These are phyloP conservation scores for Mortierella sp. DNA, from an alignment of 371 early-diverging fungal species.

Conservation along the genomic window DNA sequence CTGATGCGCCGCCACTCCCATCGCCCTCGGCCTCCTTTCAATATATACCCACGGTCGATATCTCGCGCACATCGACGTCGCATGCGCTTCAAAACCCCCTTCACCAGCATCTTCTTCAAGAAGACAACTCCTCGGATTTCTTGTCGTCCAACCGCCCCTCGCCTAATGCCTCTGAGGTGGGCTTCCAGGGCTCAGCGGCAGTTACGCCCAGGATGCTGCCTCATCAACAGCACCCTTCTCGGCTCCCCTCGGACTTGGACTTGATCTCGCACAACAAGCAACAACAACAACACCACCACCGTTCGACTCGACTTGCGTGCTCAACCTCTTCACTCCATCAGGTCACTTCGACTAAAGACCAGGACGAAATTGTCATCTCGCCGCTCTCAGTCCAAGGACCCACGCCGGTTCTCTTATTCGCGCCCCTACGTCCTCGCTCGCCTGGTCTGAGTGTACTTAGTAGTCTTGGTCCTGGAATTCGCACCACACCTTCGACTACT, in stretches of 20 bases:
- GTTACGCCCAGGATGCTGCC: not conserved
- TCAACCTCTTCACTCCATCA: not conserved
- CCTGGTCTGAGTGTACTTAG: not conserved
- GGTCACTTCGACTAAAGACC: not conserved
- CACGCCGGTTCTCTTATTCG: not conserved
- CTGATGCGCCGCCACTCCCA: constrained; percentile 19
- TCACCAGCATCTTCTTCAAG: not conserved
- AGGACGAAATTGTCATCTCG: not conserved
- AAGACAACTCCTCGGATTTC: constrained; percentile 12
- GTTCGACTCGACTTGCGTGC: not conserved
- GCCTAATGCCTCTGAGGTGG: constrained; percentile 21
- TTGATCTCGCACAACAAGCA: not conserved
- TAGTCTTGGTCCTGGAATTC: not conserved
- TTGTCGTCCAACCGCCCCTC: constrained; percentile 16
- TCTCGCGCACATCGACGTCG: constrained; percentile 19
- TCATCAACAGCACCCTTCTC: not conserved
- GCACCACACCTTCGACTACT: not conserved
- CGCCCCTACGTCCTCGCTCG: constrained; percentile 2
- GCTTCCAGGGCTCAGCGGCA: not conserved
- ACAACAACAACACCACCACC: not conserved
- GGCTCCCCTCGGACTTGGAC: constrained; percentile 14
- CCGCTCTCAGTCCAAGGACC: not conserved
- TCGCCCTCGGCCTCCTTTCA: constrained; percentile 32
- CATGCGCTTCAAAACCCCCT: not conserved
- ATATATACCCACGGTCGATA: constrained; percentile 31